Evolutionary conservation across 2,329 filamentous ascomycete genomes (phyloP).

Genomic region (Periconia macrospinosa): DNA sequence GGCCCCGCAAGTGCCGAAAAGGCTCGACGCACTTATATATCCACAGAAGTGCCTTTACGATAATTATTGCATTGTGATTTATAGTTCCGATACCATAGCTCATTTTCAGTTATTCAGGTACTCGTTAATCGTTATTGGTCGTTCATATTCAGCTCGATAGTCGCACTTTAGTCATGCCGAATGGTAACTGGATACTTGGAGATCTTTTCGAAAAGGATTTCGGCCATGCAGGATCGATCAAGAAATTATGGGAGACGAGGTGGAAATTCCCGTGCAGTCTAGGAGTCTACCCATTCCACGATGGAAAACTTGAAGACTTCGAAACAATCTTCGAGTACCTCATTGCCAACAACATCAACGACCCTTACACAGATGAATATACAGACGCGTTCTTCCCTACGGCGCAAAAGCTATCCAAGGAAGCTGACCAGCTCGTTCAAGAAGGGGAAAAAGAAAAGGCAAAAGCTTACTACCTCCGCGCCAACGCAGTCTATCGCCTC

Average conservation of each 20-base stretch:
- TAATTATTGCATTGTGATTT: too few species aligned
- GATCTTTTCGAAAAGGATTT: constrained; percentile 42
- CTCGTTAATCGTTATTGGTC: neutral
- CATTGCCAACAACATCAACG: constrained; percentile 60
- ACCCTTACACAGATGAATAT: constrained; percentile 66
- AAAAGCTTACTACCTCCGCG: constrained; percentile 66
- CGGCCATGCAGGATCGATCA: constrained; percentile 36
- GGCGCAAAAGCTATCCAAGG: constrained; percentile 58
- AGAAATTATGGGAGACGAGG: constrained; percentile 36
- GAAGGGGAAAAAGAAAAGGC: constrained; percentile 54
- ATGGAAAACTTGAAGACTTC: constrained; percentile 69
- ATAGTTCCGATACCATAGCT: too few species aligned
- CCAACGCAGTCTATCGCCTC: constrained; percentile 71
- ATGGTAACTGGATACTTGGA: constrained; percentile 38
- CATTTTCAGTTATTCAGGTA: too few species aligned
- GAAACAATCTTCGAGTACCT: constrained; percentile 55
- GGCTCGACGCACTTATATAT: neutral
- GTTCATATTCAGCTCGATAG: neutral
- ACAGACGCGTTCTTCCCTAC: constrained; percentile 63
- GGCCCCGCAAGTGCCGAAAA: constrained; percentile 28
- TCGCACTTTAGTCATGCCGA: constrained; percentile 14
- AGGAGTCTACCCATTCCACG: constrained; percentile 73
- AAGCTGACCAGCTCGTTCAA: constrained; percentile 54
- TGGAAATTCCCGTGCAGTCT: constrained; percentile 39
- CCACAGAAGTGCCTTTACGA: too few species aligned